Percentiles rank a stretch among this genome's conserved stretches.
phyloP scores from a whole-genome alignment of 192 early-diverging fungal genomes.

The Rhizophagus sp. region DNA sequence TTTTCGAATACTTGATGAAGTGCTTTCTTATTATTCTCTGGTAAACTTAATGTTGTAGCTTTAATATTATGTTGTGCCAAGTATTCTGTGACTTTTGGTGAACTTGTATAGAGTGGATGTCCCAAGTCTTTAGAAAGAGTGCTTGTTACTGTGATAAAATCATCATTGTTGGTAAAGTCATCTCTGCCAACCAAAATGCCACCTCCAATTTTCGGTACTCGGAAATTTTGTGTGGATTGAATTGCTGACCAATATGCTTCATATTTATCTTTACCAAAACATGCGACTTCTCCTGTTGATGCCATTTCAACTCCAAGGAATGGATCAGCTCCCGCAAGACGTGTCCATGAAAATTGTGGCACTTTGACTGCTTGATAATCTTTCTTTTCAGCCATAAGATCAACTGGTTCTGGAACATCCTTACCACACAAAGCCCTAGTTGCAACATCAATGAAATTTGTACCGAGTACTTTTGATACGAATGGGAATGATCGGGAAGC shows the following conservation, averaged over 20 bases:
- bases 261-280: conserved; percentile 97
- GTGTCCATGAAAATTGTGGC: conserved; percentile 96
- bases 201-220: conserved; percentile 68
- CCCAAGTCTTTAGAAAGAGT: conserved; percentile 60
- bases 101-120: conserved; percentile 73
- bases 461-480: conserved; percentile 93
- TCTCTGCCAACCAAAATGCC: conserved; percentile 73
- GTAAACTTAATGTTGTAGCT: conserved; percentile 51
- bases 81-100: conserved; percentile 50
- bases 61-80: conserved; percentile 47
- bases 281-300: conserved; percentile 98
- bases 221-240: conserved; percentile 92
- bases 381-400: conserved; percentile 63
- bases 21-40: conserved; percentile 53
- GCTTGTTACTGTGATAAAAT: conserved; percentile 71
- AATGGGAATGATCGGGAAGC: conserved; percentile 98
- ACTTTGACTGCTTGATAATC: conserved; percentile 96
- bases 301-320: conserved; percentile 99
- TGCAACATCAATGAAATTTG: conserved; percentile 97
- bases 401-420: conserved; percentile 80
- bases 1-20: conserved; percentile 59
- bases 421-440: conserved; percentile 90
- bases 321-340: conserved; percentile 94
- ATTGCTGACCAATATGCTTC: conserved; percentile 97
- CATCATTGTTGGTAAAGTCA: conserved; percentile 66